Evolutionary conservation across 1,284 basidiomycete species (phyloP), one percentile per base, ranked within the genome.

Genomic region (Coniferiporia weirii): DNA sequence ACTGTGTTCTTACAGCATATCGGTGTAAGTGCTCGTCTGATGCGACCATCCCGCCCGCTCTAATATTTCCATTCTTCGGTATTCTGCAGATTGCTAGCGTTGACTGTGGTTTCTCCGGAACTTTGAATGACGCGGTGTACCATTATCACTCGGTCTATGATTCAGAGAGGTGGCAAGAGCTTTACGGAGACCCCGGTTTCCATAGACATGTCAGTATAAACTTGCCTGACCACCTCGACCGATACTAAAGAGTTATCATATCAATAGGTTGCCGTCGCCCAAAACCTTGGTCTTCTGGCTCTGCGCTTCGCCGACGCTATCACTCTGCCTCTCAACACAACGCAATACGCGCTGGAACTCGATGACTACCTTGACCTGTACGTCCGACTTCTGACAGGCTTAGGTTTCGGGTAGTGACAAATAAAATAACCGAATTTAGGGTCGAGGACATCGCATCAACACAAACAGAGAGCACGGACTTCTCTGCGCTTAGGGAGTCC

Each of bases 131-230:
- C 67, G 79, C 91, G 4, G 79, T 82, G 4, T 91, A 91, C 67
- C 90, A 91, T 68, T 91, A 91, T 66, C 86, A 89, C 67, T 89
- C 87, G n/a, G 82, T 92, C 62, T 95, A 89, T 69, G 93, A 95
- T 70, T 82, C 80, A 32, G 81, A 86, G 66, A 73, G 75, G 54
- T 95, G 87, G 86, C 85, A 90, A 71, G 83, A 88, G 65, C 71
- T 76, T 32, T 94, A 84, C 66, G 89, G 80, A 38, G 92, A 95
- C 70, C 85, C 87, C 15, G 84, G 81, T 4, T 94, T 91, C 75
- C 71, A 82, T 65, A 81, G 84, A 56, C 89, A 93, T 72, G 84
- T 85, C 66, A 56, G 75, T 68, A 17, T 15, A 19, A 40, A 35
- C 20, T 19, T 32, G 13, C 6, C 17, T 19, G 13, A 27, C 44